Evolutionary conservation across 495 filamentous ascomycete species (phyloP).

Genomic region (Xylaria castorea): DNA sequence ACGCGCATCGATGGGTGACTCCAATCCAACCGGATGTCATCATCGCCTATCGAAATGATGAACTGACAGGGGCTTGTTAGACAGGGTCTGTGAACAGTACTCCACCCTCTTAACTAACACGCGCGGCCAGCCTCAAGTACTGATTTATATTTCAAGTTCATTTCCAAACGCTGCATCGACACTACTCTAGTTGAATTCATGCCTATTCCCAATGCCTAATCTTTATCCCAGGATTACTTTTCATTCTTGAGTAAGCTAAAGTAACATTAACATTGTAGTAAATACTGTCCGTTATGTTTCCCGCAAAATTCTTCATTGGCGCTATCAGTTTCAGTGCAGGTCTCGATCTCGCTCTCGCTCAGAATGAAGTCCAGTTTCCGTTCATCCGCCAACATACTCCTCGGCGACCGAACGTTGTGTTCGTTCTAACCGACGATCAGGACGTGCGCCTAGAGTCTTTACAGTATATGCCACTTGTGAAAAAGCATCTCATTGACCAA

Average conservation of each 20-base stretch:
- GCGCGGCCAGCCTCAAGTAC: background rate
- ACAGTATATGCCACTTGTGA: slow-evolving; percentile 59
- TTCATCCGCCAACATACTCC: background rate
- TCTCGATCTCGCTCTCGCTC: slow-evolving; percentile 8
- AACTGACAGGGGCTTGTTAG: slow-evolving; percentile 9
- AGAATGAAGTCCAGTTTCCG: slow-evolving; percentile 19
- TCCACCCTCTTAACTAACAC: slow-evolving; percentile 1
- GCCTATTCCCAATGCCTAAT: background rate
- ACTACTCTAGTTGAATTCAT: background rate
- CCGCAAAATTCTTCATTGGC: background rate
- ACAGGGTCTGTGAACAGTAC: background rate
- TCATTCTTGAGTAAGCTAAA: background rate
- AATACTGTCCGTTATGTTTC: slow-evolving; percentile 6
- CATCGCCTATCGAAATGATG: slow-evolving; percentile 19
- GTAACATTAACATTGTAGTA: background rate
- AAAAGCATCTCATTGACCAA: slow-evolving; percentile 54
- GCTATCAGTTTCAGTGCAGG: background rate
- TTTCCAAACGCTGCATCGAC: background rate
- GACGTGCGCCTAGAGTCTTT: slow-evolving; percentile 62
- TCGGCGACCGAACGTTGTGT: slow-evolving; percentile 47
- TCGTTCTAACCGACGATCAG: slow-evolving; percentile 68
- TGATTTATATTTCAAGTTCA: background rate
- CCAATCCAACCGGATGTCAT: slow-evolving; percentile 5
- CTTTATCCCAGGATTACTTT: background rate
- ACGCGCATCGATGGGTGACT: background rate